A percentile compares a stretch with the other conserved stretches of the same genome.
Conservation (phyloP, 495 filamentous ascomycete species). For the Xylaria bambusicola region DNA sequence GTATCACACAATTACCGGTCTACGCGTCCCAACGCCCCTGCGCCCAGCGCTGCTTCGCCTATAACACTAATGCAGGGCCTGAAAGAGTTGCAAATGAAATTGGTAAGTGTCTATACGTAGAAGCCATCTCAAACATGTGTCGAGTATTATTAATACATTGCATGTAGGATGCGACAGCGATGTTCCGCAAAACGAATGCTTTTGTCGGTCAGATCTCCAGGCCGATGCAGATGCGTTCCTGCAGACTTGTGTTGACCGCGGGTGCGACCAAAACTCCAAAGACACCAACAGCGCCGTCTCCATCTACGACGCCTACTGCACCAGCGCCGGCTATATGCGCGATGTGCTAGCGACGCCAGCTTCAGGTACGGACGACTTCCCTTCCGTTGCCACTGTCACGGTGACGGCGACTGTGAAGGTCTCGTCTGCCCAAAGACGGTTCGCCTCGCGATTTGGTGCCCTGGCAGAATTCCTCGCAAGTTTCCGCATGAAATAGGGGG, state of each 20-base stretch:
- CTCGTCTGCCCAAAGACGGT: slow-evolving; percentile 13
- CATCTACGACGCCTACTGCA: slow-evolving; percentile 24
- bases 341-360: neutral
- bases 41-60: neutral
- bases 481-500: neutral
- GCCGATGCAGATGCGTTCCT: slow-evolving; percentile 3
- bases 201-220: slow-evolving; percentile 15
- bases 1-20: neutral
- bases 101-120: no score
- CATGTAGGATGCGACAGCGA: slow-evolving; percentile 11
- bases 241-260: slow-evolving; percentile 3
- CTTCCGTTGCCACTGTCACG: slow-evolving; percentile 16
- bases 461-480: neutral
- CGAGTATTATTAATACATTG: no score
- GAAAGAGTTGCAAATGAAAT: neutral
- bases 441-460: neutral
- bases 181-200: slow-evolving; percentile 1
- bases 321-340: slow-evolving; percentile 14
- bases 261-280: slow-evolving; percentile 1
- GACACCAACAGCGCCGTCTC: slow-evolving; percentile 18
- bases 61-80: neutral
- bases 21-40: slow-evolving; percentile 13
- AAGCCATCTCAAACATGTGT: no score
- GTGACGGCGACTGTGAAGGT: slow-evolving; percentile 15
- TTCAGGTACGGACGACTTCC: slow-evolving; percentile 17